These are phyloP conservation scores for Pythium scleroteichum DNA, from an alignment of 352 stramenopile species.

Conservation along the genomic window DNA sequence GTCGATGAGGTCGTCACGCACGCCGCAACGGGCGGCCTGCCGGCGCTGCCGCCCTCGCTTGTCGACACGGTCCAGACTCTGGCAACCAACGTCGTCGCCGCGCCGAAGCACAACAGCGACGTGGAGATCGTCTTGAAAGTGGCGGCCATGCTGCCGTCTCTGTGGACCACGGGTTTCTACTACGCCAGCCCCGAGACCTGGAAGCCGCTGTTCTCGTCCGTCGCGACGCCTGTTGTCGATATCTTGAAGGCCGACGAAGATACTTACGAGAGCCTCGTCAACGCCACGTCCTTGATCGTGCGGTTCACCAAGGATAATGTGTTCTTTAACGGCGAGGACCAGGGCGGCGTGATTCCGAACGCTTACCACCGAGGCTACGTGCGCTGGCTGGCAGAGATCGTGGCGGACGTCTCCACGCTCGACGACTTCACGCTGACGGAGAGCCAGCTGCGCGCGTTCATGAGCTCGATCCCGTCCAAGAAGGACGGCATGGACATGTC, in stretches of 20 bases:
- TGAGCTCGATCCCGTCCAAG: slow-evolving; percentile 60
- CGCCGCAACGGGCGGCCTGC: slow-evolving; percentile 42
- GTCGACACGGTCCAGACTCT: slow-evolving; percentile 40
- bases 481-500: slow-evolving; percentile 54
- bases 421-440: slow-evolving; percentile 34
- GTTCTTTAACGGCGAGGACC: slow-evolving; percentile 46
- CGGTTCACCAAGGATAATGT: slow-evolving; percentile 74
- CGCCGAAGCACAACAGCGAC: slow-evolving; percentile 29
- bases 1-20: slow-evolving; percentile 48
- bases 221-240: slow-evolving; percentile 34
- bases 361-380: slow-evolving; percentile 34
- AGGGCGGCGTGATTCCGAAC: slow-evolving; percentile 28
- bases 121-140: slow-evolving; percentile 32
- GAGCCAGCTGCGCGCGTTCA: slow-evolving; percentile 47
- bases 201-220: slow-evolving; percentile 32
- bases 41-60: slow-evolving; percentile 35
- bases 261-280: slow-evolving; percentile 43
- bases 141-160: slow-evolving; percentile 38
- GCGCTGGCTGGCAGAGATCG: slow-evolving; percentile 40
- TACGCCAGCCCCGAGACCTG: slow-evolving; percentile 43
- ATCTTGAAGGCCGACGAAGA: slow-evolving; percentile 27
- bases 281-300: slow-evolving; percentile 52
- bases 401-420: slow-evolving; percentile 34
- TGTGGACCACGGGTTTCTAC: slow-evolving; percentile 59
- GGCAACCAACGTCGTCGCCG: slow-evolving; percentile 27